A percentile compares a stretch with the other conserved stretches of the same genome.
phyloP scores from a whole-genome alignment of 441 rosid genomes.

The Omphalea diandra region DNA sequence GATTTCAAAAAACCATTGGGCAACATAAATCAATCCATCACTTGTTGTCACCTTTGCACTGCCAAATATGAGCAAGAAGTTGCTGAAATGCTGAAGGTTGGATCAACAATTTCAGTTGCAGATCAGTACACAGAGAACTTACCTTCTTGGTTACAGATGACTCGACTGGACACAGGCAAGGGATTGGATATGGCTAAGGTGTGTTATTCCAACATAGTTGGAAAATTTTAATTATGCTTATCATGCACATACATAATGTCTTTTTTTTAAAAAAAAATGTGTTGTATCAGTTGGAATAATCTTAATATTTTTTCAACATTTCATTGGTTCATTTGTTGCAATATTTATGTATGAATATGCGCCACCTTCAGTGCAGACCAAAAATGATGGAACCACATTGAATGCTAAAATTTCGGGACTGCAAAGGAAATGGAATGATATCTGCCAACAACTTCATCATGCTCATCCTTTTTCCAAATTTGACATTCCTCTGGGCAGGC shows the following conservation, averaged over 20 bases:
- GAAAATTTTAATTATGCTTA: constrained; percentile 12
- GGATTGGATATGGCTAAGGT: constrained; percentile 44
- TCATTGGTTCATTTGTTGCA: constrained; percentile 11
- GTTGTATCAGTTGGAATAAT: background rate
- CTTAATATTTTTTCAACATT: background rate
- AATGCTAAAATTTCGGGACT: constrained; percentile 36
- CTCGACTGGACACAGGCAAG: constrained; percentile 40
- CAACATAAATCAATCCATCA: constrained; percentile 30
- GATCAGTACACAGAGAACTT: constrained; percentile 50
- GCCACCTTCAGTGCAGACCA: constrained; percentile 61
- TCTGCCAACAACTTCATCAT: constrained; percentile 52
- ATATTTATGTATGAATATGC: constrained; percentile 35
- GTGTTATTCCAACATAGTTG: constrained; percentile 26
- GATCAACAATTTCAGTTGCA: constrained; percentile 37
- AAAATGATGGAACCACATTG: constrained; percentile 43
- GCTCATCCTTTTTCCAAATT: constrained; percentile 36
- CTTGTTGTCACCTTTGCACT: constrained; percentile 52
- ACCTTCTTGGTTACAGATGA: constrained; percentile 61
- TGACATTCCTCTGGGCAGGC: constrained; percentile 27
- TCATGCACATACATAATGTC: background rate
- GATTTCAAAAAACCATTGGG: constrained; percentile 45
- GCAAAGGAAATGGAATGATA: constrained; percentile 62
- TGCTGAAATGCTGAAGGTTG: constrained; percentile 36
- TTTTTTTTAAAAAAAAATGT: background rate
- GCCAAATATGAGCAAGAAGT: constrained; percentile 70